phyloP scores from a whole-genome alignment of 768 basidiomycete genomes.

The Kwoniella dendrophila region DNA sequence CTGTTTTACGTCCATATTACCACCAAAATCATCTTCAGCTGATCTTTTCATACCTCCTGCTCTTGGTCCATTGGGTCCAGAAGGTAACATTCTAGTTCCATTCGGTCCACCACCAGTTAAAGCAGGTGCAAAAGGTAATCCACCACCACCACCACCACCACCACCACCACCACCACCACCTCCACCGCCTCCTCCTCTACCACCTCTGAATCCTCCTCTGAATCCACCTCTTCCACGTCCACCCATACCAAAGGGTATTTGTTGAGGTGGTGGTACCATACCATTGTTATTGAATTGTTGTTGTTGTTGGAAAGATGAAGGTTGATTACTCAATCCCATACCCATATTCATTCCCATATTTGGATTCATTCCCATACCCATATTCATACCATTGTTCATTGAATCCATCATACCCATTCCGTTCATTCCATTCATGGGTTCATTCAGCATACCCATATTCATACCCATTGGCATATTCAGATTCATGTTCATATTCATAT shows the following conservation, averaged over 20 bases:
- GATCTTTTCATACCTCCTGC: slow-evolving; percentile 6
- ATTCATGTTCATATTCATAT: slow-evolving; percentile 18
- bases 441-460: slow-evolving; percentile 23
- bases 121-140: slow-evolving; percentile 3
- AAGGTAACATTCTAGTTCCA: neutral
- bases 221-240: slow-evolving; percentile 18
- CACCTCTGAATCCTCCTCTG: slow-evolving; percentile 18
- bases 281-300: neutral
- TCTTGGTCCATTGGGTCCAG: neutral
- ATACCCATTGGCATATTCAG: slow-evolving; percentile 1
- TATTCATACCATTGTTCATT: slow-evolving; percentile 17
- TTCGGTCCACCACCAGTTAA: neutral
- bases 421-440: slow-evolving; percentile 49
- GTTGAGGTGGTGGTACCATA: neutral
- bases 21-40: slow-evolving; percentile 18
- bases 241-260: slow-evolving; percentile 1
- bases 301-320: slow-evolving; percentile 5
- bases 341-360: slow-evolving; percentile 7
- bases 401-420: slow-evolving; percentile 15
- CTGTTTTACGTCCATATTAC: slow-evolving; percentile 9
- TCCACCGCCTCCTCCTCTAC: slow-evolving; percentile 14
- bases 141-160: slow-evolving; percentile 4
- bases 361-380: slow-evolving; percentile 26
- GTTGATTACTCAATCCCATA: neutral
- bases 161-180: slow-evolving; percentile 7